Evolutionary conservation across 192 early-diverging fungal species (phyloP).

Genomic region (Coemansia sp.): DNA sequence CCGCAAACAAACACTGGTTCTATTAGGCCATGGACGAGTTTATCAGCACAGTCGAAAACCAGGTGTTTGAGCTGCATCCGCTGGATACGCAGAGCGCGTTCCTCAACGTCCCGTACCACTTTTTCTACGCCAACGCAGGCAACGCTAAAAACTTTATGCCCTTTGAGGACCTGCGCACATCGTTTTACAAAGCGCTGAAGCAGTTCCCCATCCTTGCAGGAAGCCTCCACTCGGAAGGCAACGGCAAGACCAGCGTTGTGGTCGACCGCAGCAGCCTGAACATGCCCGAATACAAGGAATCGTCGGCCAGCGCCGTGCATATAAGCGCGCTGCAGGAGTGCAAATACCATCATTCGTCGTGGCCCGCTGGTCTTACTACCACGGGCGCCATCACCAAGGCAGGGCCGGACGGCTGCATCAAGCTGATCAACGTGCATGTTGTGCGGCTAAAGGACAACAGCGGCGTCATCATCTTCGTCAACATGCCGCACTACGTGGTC

Average conservation of each 20-base stretch:
- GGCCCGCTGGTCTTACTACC: conserved; percentile 35
- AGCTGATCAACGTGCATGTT: conserved; percentile 29
- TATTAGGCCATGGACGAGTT: conserved; percentile 39
- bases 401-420: conserved; percentile 18
- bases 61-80: conserved; percentile 37
- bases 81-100: conserved; percentile 50
- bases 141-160: conserved; percentile 40
- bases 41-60: conserved; percentile 32
- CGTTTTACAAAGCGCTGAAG: conserved; percentile 38
- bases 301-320: conserved; percentile 16
- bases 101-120: conserved; percentile 45
- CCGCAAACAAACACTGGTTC: too few species aligned
- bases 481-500: conserved; percentile 42
- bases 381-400: conserved; percentile 33
- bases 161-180: conserved; percentile 15
- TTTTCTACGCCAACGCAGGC: conserved; percentile 34
- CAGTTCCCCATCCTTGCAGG: conserved; percentile 39
- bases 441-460: conserved; percentile 33
- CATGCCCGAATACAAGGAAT: conserved; percentile 49
- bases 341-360: conserved; percentile 40
- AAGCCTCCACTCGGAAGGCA: conserved; percentile 14
- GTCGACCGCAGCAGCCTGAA: conserved; percentile 31
- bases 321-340: conserved; percentile 16
- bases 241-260: conserved; percentile 19
- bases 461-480: conserved; percentile 40